These are phyloP conservation scores for Suillus paluster DNA, from an alignment of 768 basidiomycete species.

Conservation along the genomic window DNA sequence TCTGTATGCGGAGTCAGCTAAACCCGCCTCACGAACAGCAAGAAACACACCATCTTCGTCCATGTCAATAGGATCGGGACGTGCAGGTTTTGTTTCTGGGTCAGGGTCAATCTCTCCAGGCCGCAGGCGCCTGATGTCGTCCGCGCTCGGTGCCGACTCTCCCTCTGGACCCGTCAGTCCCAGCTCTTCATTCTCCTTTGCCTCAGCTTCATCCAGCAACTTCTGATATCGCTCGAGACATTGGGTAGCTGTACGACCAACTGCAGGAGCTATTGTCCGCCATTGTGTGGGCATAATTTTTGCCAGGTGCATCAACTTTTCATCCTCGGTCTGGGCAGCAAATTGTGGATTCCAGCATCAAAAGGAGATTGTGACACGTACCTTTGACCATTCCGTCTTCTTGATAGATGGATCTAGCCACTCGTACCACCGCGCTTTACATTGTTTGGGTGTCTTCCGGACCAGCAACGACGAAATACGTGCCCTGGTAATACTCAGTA, in stretches of 20 bases:
- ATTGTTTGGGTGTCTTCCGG: conserved; percentile 98
- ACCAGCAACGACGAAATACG: conserved; percentile 97
- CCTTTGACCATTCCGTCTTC: conserved; percentile 99
- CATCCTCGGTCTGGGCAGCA: conserved; percentile 83
- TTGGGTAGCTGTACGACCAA: conserved; percentile 96
- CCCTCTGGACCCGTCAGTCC: conserved; percentile 83
- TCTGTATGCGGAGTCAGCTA: conserved; percentile 50
- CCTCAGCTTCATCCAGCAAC: conserved; percentile 95
- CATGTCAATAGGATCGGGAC: conserved; percentile 99
- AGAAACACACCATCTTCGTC: conserved; percentile 87
- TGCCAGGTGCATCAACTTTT: conserved; percentile 95
- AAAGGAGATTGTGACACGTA: conserved; percentile 32
- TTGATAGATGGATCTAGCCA: conserved; percentile 99
- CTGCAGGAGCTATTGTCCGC: conserved; percentile 98
- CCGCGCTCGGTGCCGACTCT: conserved; percentile 87
- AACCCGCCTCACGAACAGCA: background rate
- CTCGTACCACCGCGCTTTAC: conserved; percentile 99
- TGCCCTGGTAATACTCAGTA: conserved; percentile 58
- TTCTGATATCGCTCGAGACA: conserved; percentile 99
- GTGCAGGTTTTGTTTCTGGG: conserved; percentile 96
- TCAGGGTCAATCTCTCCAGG: conserved; percentile 99
- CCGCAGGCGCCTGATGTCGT: conserved; percentile 85
- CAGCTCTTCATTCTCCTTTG: conserved; percentile 93
- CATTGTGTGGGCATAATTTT: conserved; percentile 99
- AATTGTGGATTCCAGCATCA: background rate